phyloP scores from a whole-genome alignment of 1,284 basidiomycete genomes.

The Pseudozyma flocculosa region DNA sequence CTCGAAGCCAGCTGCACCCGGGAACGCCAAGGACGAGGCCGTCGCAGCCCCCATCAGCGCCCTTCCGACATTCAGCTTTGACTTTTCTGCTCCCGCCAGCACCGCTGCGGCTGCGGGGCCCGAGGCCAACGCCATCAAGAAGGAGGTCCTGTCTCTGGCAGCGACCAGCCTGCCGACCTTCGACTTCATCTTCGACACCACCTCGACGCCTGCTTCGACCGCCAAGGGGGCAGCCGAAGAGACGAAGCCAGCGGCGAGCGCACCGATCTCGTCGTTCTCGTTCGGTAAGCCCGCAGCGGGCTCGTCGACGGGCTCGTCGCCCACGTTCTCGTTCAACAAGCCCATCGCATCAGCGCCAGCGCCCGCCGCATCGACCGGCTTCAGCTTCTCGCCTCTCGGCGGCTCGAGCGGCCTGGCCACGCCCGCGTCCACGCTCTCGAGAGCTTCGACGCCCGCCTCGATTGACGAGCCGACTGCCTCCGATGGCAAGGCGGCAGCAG shows the following conservation, averaged over 20 bases:
- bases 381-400: constrained; percentile 16
- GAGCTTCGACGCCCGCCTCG: neutral
- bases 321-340: constrained; percentile 11
- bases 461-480: neutral
- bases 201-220: neutral
- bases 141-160: neutral
- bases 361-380: constrained; percentile 5
- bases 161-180: constrained; percentile 1
- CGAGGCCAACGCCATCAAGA: neutral
- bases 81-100: neutral
- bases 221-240: no score
- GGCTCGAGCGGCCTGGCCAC: neutral
- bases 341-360: constrained; percentile 6
- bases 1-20: neutral
- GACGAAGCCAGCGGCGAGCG: neutral
- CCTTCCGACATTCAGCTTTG: neutral
- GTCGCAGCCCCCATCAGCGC: neutral
- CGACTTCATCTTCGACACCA: neutral
- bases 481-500: neutral
- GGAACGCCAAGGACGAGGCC: neutral
- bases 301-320: neutral
- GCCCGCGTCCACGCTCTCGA: neutral
- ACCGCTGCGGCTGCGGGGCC: neutral
- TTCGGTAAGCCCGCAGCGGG: constrained; percentile 8
- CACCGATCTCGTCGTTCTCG: constrained; percentile 11